Evolutionary conservation across 2,329 filamentous ascomycete genomes (phyloP).

Genomic region (Xylariaceae sp.): DNA sequence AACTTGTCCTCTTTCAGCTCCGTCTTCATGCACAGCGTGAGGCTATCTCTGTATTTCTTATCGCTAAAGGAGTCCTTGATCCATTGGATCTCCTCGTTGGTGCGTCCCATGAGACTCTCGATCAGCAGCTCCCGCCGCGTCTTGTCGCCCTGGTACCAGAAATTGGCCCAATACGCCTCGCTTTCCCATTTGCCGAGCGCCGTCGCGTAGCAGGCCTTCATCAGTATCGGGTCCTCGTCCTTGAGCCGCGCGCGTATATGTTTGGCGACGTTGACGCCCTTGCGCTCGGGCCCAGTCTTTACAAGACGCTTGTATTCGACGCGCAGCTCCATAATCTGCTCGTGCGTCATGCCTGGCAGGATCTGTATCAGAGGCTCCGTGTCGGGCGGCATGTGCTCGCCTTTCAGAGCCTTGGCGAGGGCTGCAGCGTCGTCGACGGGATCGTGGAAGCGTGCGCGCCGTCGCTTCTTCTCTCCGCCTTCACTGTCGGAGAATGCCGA

Average conservation of each 20-base stretch:
- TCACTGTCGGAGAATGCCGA: constrained; percentile 44
- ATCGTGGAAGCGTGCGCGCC: constrained; percentile 78
- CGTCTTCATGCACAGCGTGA: constrained; percentile 81
- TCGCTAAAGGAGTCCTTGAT: constrained; percentile 90
- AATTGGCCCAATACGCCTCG: constrained; percentile 97
- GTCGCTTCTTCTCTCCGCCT: constrained; percentile 39
- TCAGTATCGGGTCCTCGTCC: constrained; percentile 69
- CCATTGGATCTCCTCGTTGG: constrained; percentile 77
- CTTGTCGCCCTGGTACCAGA: constrained; percentile 89
- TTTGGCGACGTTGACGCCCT: constrained; percentile 80
- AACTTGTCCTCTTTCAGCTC: constrained; percentile 97
- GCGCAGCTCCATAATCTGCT: constrained; percentile 84
- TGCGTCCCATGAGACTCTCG: constrained; percentile 85
- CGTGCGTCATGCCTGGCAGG: constrained; percentile 76
- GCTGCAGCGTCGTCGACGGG: constrained; percentile 72
- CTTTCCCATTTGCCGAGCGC: constrained; percentile 87
- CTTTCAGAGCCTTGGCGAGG: constrained; percentile 70
- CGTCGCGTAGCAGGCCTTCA: constrained; percentile 87
- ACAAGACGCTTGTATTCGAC: constrained; percentile 86
- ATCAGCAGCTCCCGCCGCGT: constrained; percentile 85
- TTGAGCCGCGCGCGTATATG: constrained; percentile 76
- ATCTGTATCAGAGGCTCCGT: constrained; percentile 73
- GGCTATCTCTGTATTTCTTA: constrained; percentile 81
- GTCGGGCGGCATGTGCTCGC: constrained; percentile 59
- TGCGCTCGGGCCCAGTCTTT: constrained; percentile 68